Conservation (phyloP, 75 land plant genomes). For the Picea glauca region DNA sequence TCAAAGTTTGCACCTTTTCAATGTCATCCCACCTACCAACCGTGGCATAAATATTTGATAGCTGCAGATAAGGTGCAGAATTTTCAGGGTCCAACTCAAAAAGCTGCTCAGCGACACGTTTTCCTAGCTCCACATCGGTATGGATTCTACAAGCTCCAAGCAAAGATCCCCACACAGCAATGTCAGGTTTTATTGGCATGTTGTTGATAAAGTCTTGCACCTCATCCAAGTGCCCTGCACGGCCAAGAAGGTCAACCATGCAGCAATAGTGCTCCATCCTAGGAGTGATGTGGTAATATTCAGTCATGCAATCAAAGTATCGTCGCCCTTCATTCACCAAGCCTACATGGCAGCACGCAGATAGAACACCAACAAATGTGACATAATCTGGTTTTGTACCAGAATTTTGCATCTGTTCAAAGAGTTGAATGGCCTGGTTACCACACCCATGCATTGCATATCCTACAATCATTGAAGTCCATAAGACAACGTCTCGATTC, state of each 20-base stretch:
- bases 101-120: not conserved
- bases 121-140: not conserved
- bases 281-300: slow-evolving; percentile 9
- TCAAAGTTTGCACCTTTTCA: not conserved
- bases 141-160: slow-evolving; percentile 9
- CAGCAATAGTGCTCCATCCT: slow-evolving; percentile 17
- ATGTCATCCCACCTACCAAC: slow-evolving; percentile 9
- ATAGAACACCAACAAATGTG: slow-evolving; percentile 13
- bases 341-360: slow-evolving; percentile 8
- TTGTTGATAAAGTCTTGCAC: slow-evolving; percentile 12
- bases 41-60: slow-evolving; percentile 6
- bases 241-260: slow-evolving; percentile 23
- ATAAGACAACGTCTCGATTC: slow-evolving; percentile 4
- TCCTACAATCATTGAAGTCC: slow-evolving; percentile 13
- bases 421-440: not conserved
- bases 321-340: not conserved
- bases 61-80: slow-evolving; percentile 6
- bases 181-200: slow-evolving; percentile 6
- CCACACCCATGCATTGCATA: slow-evolving; percentile 5
- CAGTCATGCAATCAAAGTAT: slow-evolving; percentile 9
- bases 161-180: slow-evolving; percentile 4
- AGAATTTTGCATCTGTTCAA: slow-evolving; percentile 1
- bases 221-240: slow-evolving; percentile 11
- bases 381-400: slow-evolving; percentile 1
- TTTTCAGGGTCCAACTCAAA: slow-evolving; percentile 9